Evolutionary conservation across 2,329 filamentous ascomycete genomes (phyloP).

Genomic region (Pseudogymnoascus sp.): DNA sequence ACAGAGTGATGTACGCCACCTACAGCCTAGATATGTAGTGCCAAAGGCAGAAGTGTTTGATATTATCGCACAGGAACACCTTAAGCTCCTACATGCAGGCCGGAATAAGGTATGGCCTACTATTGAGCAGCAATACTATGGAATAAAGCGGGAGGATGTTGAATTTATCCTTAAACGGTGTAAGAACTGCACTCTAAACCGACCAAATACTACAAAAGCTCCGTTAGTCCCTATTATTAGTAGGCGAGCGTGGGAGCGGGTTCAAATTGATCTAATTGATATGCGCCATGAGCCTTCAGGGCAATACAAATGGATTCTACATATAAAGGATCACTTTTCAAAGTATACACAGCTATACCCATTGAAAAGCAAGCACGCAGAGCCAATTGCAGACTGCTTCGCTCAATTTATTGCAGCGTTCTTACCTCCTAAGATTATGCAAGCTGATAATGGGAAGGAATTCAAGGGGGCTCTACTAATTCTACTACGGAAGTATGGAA

Average conservation of each 20-base stretch:
- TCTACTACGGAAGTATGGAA: conserved; percentile 13
- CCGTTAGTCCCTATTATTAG: conserved; percentile 10
- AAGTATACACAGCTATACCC: conserved; percentile 17
- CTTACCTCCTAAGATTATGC: conserved; percentile 13
- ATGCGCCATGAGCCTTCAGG: conserved; percentile 14
- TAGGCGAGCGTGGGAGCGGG: background rate
- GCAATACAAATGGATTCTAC: conserved; percentile 17
- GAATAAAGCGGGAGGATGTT: too few relatives aligned
- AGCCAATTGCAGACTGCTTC: conserved; percentile 11
- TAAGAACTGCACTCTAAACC: too few relatives aligned
- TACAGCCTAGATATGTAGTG: background rate
- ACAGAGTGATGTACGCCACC: background rate
- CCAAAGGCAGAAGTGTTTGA: background rate
- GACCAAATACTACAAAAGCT: background rate
- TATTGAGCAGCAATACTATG: background rate
- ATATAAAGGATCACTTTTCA: conserved; percentile 19
- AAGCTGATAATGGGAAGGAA: conserved; percentile 16
- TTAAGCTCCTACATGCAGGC: background rate
- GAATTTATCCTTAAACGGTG: too few relatives aligned
- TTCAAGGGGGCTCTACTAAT: background rate
- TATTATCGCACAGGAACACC: background rate
- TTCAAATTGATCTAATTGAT: conserved; percentile 19
- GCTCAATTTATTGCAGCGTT: conserved; percentile 11
- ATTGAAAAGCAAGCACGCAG: conserved; percentile 14
- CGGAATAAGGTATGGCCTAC: background rate